Conservation (phyloP, 164 flowering plant species). For the Santalum album region DNA sequence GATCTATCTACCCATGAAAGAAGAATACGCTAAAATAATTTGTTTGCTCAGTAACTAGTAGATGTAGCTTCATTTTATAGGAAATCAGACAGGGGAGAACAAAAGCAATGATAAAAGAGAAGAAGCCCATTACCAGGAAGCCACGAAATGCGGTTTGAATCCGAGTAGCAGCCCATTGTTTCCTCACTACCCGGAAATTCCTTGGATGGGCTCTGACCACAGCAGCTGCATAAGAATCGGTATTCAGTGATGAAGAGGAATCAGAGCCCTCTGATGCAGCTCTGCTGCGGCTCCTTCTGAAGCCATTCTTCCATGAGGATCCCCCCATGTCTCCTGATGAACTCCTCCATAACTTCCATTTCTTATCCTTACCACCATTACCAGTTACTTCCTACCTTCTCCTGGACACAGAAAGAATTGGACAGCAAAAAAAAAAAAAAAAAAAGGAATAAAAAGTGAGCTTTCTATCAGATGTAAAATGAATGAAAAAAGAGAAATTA, state of each 20-base stretch:
- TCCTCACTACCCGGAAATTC: background rate
- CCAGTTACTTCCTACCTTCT: constrained; percentile 21
- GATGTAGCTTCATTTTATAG: no score
- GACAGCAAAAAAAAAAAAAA: background rate
- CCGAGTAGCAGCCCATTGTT: background rate
- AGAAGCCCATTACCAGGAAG: background rate
- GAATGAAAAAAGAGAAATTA: background rate
- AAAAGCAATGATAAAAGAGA: background rate
- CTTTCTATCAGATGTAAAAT: background rate
- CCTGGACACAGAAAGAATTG: constrained; percentile 13
- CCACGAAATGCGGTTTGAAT: background rate
- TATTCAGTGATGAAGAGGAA: background rate
- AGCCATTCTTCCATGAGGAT: constrained; percentile 27
- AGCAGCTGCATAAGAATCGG: background rate
- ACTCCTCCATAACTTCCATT: constrained; percentile 62
- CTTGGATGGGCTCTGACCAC: background rate
- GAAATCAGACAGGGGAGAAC: background rate
- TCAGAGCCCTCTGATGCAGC: constrained; percentile 5
- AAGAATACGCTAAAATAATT: no score
- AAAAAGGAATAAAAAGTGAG: background rate
- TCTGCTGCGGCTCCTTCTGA: constrained; percentile 20
- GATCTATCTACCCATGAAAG: no score
- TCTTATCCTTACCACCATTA: constrained; percentile 21
- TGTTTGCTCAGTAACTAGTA: no score
- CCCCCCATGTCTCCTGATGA: constrained; percentile 39